Conservation (phyloP, 345 rosid genomes). For the Brassica napus region Da-Ae NC_063439.1:6287501-6288000, state of each 20-base stretch:
- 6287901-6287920: constrained; percentile 97
- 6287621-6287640: constrained; percentile 98
- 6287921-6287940: constrained; percentile 96
- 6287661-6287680: constrained; percentile 97
- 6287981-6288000: background rate
- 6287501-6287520: background rate
- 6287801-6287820: constrained; percentile 83
- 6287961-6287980: constrained; percentile 28
- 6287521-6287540: constrained; percentile 67
- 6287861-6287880: constrained; percentile 96
- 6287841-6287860: constrained; percentile 95
- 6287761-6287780: constrained; percentile 22
- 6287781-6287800: constrained; percentile 98
- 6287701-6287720: constrained; percentile 99
- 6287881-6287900: constrained; percentile 96
- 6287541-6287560: constrained; percentile 91
- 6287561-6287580: constrained; percentile 85
- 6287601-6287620: constrained; percentile 94
- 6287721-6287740: constrained; percentile 19
- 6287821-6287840: constrained; percentile 94
- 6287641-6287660: constrained; percentile 96
- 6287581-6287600: constrained; percentile 80
- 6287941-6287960: constrained; percentile 54
- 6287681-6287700: constrained; percentile 98
- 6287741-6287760: background rate